phyloP scores from a whole-genome alignment of 1,139 yeast genomes.

The Petasospora rhodanensis region DNA sequence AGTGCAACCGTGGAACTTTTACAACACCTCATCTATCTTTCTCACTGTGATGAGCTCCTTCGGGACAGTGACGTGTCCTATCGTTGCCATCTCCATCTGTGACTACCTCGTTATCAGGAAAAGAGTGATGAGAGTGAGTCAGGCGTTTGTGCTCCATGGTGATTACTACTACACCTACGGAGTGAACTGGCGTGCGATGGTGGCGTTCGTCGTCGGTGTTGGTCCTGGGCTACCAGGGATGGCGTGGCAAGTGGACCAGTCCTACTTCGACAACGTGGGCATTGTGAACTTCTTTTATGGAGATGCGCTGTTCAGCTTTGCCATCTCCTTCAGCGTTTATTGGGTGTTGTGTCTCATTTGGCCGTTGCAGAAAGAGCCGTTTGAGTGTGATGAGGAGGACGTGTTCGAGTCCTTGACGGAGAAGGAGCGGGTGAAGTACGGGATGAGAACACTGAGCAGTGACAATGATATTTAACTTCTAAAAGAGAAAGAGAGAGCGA shows the following conservation, averaged over 20 bases:
- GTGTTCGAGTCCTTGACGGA: conserved; percentile 1
- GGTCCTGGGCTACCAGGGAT: conserved; percentile 43
- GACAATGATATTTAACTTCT: too few species aligned
- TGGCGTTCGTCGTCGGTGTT: conserved; percentile 37
- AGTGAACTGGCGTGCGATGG: conserved; percentile 39
- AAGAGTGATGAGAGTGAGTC: conserved; percentile 33
- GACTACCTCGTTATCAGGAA: conserved; percentile 29
- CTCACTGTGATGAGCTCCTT: conserved; percentile 32
- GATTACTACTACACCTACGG: conserved; percentile 38
- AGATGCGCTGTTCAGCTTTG: conserved; percentile 37
- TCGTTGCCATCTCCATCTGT: conserved; percentile 30
- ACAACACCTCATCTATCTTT: conserved; percentile 32
- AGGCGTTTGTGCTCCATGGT: conserved; percentile 33
- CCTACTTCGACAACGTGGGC: conserved; percentile 30
- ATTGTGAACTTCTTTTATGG: conserved; percentile 38
- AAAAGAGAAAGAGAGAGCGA: too few species aligned
- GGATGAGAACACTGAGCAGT: too few species aligned
- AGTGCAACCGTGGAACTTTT: conserved; percentile 35
- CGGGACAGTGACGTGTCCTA: conserved; percentile 31
- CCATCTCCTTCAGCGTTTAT: conserved; percentile 36
- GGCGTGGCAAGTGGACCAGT: conserved; percentile 31
- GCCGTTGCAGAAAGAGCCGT: conserved; percentile 25
- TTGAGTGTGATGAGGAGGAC: conserved; percentile 5
- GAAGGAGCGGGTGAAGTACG: conserved; percentile 3
- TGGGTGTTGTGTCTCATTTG: conserved; percentile 32